These are phyloP conservation scores for Podospora pseudoanserina DNA, from an alignment of 495 filamentous ascomycete genomes.

Conservation along the genomic window DNA sequence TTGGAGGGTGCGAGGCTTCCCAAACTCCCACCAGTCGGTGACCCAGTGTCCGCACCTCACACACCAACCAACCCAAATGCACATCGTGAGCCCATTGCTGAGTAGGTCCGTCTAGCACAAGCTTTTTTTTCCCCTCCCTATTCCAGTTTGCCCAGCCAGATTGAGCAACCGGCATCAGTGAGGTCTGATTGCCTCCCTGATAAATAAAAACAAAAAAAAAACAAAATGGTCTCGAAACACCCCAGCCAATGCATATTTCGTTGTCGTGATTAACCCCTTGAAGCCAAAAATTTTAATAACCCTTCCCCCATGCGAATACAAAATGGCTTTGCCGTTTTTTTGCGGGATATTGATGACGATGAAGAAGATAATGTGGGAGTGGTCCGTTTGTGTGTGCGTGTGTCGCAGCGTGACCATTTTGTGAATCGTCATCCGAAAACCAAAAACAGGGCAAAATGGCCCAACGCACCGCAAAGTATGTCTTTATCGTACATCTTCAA, in stretches of 20 bases:
- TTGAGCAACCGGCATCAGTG: not conserved
- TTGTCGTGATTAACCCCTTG: constrained; percentile 23
- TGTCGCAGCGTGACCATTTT: constrained; percentile 2
- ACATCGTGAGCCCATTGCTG: not conserved
- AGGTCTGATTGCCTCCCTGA: constrained; percentile 13
- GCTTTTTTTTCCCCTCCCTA: not conserved
- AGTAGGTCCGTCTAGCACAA: not conserved
- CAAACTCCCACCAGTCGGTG: not conserved
- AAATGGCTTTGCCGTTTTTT: constrained; percentile 2
- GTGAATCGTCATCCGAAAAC: not conserved
- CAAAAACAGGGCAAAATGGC: constrained; percentile 10
- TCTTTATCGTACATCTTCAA: constrained; percentile 33
- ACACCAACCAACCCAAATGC: not conserved
- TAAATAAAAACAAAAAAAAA: constrained; percentile 21
- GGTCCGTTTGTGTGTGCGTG: constrained; percentile 3
- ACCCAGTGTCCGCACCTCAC: not conserved
- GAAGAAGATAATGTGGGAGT: not conserved
- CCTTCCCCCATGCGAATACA: constrained; percentile 12
- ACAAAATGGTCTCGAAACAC: constrained; percentile 26
- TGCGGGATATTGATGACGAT: not conserved
- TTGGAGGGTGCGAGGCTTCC: not conserved
- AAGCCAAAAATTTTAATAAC: constrained; percentile 3
- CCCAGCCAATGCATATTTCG: constrained; percentile 34
- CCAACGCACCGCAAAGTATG: constrained; percentile 7
- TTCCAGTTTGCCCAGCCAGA: not conserved